Conservation (phyloP, 768 basidiomycete genomes). For the Gymnopilus dilepis region DNA sequence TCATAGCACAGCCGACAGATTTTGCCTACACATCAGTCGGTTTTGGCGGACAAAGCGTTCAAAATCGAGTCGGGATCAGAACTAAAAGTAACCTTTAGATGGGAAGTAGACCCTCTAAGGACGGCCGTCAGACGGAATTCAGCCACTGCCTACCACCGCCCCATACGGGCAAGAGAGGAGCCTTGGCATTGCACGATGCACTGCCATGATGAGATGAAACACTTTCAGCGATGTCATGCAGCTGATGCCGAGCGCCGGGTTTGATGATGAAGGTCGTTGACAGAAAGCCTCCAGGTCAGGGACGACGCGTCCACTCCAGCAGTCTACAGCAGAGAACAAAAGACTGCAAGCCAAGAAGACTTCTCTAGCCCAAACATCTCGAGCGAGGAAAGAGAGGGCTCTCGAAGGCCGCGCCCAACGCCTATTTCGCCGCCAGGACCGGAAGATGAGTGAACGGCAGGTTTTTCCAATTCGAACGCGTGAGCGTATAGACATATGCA, state of each 20-base stretch:
- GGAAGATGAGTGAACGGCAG: no score
- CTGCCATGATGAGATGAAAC: constrained; percentile 7
- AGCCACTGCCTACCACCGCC: neutral
- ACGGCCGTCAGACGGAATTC: neutral
- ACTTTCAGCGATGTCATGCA: neutral
- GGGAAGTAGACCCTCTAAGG: neutral
- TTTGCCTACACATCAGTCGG: neutral
- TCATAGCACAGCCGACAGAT: neutral
- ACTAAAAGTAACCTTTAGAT: neutral
- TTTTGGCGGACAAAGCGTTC: neutral
- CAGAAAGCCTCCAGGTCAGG: no score
- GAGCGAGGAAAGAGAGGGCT: no score
- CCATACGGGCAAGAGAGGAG: neutral
- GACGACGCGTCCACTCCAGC: no score
- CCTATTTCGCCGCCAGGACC: no score
- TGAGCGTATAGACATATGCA: no score
- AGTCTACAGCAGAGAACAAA: no score
- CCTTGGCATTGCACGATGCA: constrained; percentile 1
- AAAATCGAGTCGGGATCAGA: neutral
- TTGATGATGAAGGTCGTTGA: neutral
- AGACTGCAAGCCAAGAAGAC: no score
- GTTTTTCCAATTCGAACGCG: no score
- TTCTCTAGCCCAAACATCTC: no score
- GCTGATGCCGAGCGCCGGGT: constrained; percentile 1
- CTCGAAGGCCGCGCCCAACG: no score